Evolutionary conservation across 2,329 filamentous ascomycete species (phyloP).

Genomic region (Cryphonectria naterciae): DNA sequence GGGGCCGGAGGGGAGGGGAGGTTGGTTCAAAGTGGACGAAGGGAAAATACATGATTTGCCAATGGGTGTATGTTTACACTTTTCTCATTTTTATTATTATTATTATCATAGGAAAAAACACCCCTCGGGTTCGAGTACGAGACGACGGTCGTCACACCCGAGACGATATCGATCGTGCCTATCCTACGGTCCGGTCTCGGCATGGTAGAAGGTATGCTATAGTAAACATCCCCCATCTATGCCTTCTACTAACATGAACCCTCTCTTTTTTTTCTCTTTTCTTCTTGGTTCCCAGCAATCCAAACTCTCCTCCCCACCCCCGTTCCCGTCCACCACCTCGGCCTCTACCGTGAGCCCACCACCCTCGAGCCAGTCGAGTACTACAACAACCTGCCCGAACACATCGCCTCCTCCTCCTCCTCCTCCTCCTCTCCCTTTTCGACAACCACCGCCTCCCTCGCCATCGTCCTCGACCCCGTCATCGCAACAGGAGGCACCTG

Average conservation of each 20-base stretch:
- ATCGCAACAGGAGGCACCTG: constrained; percentile 93
- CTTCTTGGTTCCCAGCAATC: constrained; percentile 58
- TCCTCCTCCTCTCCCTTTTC: constrained; percentile 41
- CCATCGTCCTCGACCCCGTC: constrained; percentile 87
- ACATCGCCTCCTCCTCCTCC: constrained; percentile 49
- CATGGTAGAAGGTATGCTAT: constrained; percentile 76
- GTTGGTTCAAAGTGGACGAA: neutral
- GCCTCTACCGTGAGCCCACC: constrained; percentile 87
- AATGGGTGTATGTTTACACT: neutral
- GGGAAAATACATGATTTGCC: neutral
- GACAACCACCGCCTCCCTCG: constrained; percentile 37
- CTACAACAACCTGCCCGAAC: constrained; percentile 94
- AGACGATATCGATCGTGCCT: constrained; percentile 78
- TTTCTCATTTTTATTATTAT: neutral
- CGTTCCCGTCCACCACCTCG: constrained; percentile 88
- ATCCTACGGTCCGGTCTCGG: constrained; percentile 90
- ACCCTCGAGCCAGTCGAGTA: constrained; percentile 92
- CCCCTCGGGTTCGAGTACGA: constrained; percentile 79
- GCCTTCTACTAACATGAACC: neutral
- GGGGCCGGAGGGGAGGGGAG: neutral
- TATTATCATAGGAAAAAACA: constrained; percentile 65
- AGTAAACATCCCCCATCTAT: neutral
- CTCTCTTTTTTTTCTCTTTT: neutral
- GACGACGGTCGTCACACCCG: constrained; percentile 64
- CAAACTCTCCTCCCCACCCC: constrained; percentile 79